Conservation (phyloP, 805 yeast species). For the Pichia thaimueangensis region DNA sequence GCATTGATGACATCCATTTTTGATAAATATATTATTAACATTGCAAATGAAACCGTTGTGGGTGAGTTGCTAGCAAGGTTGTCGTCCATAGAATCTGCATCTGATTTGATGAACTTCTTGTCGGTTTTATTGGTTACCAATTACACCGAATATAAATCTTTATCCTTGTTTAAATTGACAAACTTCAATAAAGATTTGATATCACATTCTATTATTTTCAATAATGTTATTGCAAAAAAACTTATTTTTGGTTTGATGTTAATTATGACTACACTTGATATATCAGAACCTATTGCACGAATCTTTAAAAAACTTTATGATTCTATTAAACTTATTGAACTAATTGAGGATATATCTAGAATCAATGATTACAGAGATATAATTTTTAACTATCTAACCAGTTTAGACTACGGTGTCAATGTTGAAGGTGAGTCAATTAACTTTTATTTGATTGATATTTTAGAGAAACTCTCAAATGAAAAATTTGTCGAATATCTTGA, state of each 20-base stretch:
- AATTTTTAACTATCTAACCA: constrained; percentile 13
- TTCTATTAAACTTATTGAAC: constrained; percentile 12
- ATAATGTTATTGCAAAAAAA: constrained; percentile 16
- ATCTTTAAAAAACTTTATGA: constrained; percentile 18
- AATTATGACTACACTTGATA: constrained; percentile 29
- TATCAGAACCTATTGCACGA: constrained; percentile 21
- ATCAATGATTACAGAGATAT: constrained; percentile 4
- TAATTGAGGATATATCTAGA: constrained; percentile 2
- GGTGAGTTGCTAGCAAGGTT: constrained; percentile 30
- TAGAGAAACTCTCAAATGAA: constrained; percentile 16
- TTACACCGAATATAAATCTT: constrained; percentile 15
- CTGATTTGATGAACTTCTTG: constrained; percentile 33
- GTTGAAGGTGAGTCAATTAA: constrained; percentile 22
- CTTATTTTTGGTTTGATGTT: constrained; percentile 23
- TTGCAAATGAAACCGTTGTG: constrained; percentile 35
- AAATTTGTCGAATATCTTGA: constrained; percentile 20
- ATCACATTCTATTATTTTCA: constrained; percentile 16
- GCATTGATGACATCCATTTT: constrained; percentile 35
- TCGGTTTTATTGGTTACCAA: constrained; percentile 25
- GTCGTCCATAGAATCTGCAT: constrained; percentile 15
- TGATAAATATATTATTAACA: constrained; percentile 34
- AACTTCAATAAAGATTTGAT: constrained; percentile 21
- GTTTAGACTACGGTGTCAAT: constrained; percentile 21
- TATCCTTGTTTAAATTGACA: constrained; percentile 20
- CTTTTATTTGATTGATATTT: constrained; percentile 16